Evolutionary conservation across 2,329 filamentous ascomycete genomes (phyloP), one percentile per base, ranked within the genome.

Genomic region (Bipolaris oryzae): DNA sequence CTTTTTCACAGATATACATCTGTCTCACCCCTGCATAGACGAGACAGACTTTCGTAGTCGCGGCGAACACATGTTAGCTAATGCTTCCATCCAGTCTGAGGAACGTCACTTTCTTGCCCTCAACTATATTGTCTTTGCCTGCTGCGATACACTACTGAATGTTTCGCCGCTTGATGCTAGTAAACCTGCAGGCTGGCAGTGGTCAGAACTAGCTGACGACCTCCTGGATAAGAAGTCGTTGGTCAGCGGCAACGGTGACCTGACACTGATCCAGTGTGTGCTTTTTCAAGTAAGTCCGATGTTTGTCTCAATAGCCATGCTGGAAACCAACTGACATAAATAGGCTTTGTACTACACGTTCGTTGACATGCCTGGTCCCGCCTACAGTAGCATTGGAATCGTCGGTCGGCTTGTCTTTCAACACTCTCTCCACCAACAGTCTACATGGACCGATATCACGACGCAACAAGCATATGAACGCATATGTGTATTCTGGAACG

Each of bases 51-150:
- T 74, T 39, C 67, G 70, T 10, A 48, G 53, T 11, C 58, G 63
- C 15, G 61, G 63, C 48, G 62, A 68, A 34, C 58, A 53, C 16
- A 61, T 75, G 56, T 52, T 74, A n/a, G 58, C 66, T 4, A 55
- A 45, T 21, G 16, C 58, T 13, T 34, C 52, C 13, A 55, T 71
- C n/a, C 63, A 61, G 7, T 20, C 58, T 4, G 53, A 46, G 16
- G 64, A 72, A 21, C 28, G 61, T n/a, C 62, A 60, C n/a, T 68
- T 72, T 31, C 55, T 75, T 6, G 71, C 69, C 0, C 50, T 75
- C 6, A 66, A 70, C 47, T 75, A 75, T 38, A 58, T 67, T 15
- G 58, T 74, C 7, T 73, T 74, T 39, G 69, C 72, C 0, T 67
- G 63, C 28, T 55, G 60, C 31, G 58, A 70, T 11, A 57, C 67